Conservation (phyloP, 331 rosid species). For the Arachis monticola region DNA sequence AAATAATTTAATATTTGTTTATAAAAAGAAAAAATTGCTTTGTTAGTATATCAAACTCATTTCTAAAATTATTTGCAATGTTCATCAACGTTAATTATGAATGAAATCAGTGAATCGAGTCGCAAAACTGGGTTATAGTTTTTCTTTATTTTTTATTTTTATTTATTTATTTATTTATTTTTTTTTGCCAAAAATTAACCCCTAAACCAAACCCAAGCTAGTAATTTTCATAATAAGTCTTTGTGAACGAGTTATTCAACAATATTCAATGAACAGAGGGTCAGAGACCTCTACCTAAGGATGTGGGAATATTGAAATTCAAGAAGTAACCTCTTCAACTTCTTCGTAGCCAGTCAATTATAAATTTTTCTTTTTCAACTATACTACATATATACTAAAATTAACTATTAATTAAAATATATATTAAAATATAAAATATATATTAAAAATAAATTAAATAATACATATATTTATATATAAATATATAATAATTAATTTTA, state of each 20-base stretch:
- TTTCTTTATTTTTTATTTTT: too few relatives aligned
- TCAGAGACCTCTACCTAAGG: conserved; percentile 15
- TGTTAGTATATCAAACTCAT: neutral
- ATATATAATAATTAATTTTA: too few relatives aligned
- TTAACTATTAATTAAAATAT: too few relatives aligned
- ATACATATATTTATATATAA: too few relatives aligned
- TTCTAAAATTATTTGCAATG: neutral
- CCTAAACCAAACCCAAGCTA: neutral
- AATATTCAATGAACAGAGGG: conserved; percentile 13
- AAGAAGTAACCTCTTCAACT: neutral
- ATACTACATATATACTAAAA: too few relatives aligned
- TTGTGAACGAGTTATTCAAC: neutral
- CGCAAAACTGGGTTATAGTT: too few relatives aligned
- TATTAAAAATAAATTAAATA: too few relatives aligned
- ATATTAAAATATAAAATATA: too few relatives aligned
- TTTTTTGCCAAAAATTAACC: neutral
- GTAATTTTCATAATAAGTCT: neutral
- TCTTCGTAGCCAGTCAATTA: neutral
- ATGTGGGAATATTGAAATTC: conserved; percentile 21
- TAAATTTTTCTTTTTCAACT: neutral
- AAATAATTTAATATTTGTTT: neutral
- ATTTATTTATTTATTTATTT: too few relatives aligned
- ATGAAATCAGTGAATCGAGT: neutral
- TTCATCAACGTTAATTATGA: neutral
- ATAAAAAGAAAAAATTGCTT: too few relatives aligned